Evolutionary conservation across 495 filamentous ascomycete species (phyloP).

Genomic region (Symbiotaphrina buchneri): DNA sequence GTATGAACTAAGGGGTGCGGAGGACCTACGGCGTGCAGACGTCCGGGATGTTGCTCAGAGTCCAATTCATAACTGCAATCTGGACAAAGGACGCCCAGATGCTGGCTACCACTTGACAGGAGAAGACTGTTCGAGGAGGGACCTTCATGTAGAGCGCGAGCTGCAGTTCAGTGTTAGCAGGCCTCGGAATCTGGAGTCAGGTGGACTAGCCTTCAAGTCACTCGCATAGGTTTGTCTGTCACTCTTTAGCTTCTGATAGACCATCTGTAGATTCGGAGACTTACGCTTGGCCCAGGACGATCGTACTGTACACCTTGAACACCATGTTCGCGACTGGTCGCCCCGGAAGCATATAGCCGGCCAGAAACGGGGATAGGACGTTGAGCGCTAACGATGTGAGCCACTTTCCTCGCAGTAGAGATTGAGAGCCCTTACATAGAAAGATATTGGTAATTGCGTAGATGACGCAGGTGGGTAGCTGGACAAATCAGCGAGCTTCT

Average conservation of each 20-base stretch:
- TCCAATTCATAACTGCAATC: slow-evolving; percentile 39
- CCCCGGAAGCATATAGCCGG: slow-evolving; percentile 47
- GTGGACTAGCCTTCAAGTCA: slow-evolving; percentile 57
- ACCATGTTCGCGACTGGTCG: slow-evolving; percentile 45
- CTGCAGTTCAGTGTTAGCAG: slow-evolving; percentile 29
- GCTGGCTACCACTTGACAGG: slow-evolving; percentile 42
- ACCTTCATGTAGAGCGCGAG: slow-evolving; percentile 55
- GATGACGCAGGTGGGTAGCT: slow-evolving; percentile 25
- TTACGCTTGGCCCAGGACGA: not conserved
- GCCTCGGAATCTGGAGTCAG: slow-evolving; percentile 32
- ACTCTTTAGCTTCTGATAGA: too few relatives aligned
- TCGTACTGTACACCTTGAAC: slow-evolving; percentile 39
- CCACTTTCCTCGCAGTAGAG: slow-evolving; percentile 11
- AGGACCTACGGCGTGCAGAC: slow-evolving; percentile 37
- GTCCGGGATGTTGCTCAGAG: slow-evolving; percentile 33
- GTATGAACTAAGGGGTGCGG: too few relatives aligned
- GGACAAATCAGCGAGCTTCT: too few relatives aligned
- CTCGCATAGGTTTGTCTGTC: too few relatives aligned
- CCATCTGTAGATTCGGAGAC: slow-evolving; percentile 34
- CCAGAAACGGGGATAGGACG: slow-evolving; percentile 48
- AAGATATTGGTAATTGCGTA: slow-evolving; percentile 45
- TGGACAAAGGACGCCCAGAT: slow-evolving; percentile 45
- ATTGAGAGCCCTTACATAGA: slow-evolving; percentile 17
- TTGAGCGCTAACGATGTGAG: slow-evolving; percentile 35
- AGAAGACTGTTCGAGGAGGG: slow-evolving; percentile 44